These are phyloP conservation scores for Phaeomoniella chlamydospora DNA, from an alignment of 2,329 filamentous ascomycete species.

Conservation along the genomic window DNA sequence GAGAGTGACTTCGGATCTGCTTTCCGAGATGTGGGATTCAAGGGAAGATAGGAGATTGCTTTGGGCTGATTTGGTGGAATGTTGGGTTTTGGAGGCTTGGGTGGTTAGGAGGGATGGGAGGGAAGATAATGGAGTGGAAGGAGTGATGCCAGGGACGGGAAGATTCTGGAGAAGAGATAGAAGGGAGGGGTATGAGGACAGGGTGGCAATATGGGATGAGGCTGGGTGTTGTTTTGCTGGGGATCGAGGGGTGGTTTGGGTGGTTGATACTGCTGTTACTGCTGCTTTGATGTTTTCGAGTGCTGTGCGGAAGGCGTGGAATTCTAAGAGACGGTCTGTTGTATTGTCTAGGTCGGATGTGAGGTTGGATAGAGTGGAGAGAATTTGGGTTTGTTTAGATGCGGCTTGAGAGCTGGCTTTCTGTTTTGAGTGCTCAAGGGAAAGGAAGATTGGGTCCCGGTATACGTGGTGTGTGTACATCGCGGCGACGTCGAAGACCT, in stretches of 20 bases:
- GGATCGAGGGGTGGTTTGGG: background rate
- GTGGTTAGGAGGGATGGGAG: background rate
- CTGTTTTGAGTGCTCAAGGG: background rate
- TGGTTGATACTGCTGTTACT: background rate
- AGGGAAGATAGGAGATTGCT: background rate
- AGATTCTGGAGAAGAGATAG: background rate
- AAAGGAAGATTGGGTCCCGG: background rate
- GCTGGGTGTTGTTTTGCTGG: background rate
- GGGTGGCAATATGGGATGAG: background rate
- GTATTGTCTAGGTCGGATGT: background rate
- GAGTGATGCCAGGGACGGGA: background rate
- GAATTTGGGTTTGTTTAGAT: background rate
- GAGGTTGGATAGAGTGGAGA: background rate
- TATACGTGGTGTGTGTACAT: background rate
- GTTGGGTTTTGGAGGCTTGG: background rate
- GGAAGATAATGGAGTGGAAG: background rate
- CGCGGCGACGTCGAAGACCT: background rate
- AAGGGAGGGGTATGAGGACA: background rate
- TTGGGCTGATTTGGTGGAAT: background rate
- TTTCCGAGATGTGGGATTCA: background rate
- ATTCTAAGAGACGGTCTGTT: background rate
- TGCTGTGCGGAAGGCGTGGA: background rate
- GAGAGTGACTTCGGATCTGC: background rate
- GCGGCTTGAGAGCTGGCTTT: background rate
- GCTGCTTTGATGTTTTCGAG: background rate